Base-by-base conservation (phyloP, 768 basidiomycete genomes). In the Pilatotrama ljubarskyi region DNA sequence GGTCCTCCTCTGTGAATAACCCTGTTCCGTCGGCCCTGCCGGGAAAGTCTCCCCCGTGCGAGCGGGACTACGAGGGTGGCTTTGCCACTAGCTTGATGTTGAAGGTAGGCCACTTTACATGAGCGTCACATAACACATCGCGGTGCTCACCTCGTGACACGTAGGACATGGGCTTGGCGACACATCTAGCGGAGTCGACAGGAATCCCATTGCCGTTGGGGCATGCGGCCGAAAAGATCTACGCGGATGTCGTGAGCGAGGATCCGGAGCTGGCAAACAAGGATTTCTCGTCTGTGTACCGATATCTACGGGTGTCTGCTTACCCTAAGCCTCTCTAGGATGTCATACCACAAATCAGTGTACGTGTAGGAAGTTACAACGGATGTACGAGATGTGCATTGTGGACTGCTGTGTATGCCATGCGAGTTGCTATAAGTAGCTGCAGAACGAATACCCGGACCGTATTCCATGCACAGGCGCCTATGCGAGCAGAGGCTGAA, bases 121-220 rank as follows among this genome's bases (percentile, higher is more conserved):
- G 25, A 29, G 42, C 46, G 13, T 46, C n/a, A n/a, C n/a, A n/a
- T n/a, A n/a, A 37, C 25, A 13, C 48, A 37, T 48, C 53, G 15
- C 49, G n/a, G 37, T 35, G 29, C 57, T 66, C 41, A 60, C 46
- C 38, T 50, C 61, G 17, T 35, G 42, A 13, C 44, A 13, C 22
- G 9, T 61, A 95, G 92, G 93, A 96, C 69, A 86, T 96, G 86
- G 83, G 88, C 44, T 82, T 95, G 29, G 94, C 93, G 1, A 83
- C 77, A 26, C 78, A 85, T 54, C 81, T 89, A 10, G 91, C 85
- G 15, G 71, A 73, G 32, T 73, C 77, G 17, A 71, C 76, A 22
- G 73, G 71, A 4, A 83, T 77, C 35, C 77, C 84, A 3, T 70
- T 92, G 56, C 89, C 89, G 15, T 73, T 95, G 5, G 91, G 87